Evolutionary conservation across 169 alveolate genomes (phyloP), one percentile per base, ranked within the genome.

Genomic region (Perkinsus olseni): DNA sequence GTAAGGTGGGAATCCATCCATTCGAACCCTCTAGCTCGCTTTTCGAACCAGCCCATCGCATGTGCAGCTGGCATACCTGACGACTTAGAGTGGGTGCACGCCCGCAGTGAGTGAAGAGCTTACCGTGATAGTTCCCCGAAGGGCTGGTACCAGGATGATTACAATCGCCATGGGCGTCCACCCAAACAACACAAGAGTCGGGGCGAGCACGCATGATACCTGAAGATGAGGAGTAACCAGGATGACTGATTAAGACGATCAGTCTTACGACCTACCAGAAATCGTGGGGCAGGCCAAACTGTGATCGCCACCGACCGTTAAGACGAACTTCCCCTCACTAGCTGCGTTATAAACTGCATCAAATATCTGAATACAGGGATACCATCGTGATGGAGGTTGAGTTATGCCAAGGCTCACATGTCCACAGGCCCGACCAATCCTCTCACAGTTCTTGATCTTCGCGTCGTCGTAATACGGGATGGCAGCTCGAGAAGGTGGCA

Each of bases 301-400:
- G 93, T 91, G 93, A 36, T 91, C 93, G 21, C 93, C 93, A 24
- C 93, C 93, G n/a, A 91, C 93, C 8, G 93, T 91, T 4, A 91
- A 62, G 28, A 62, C 82, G 34, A 62, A 62, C 82, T 62, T 62
- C 82, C 82, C 82, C 34, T 62, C 82, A 24, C 8, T 62, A 24
- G 82, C 82, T 24, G 82, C 82, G 34, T 62, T 62, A 62, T 62
- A 62, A 0, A 62, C 82, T 21, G 82, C 82, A 62, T 62, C 34
- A 62, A 62, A 62, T 28, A 62, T 28, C 82, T 62, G 34, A 62
- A 6, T 6, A 8, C 34, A 62, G 8, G 8, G 31, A 3, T 24
- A 13, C 82, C 17, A 62, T 62, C 1, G 34, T 62, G 17, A 62
- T 62, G 17, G 17, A 4, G 34, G 3, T 3, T 6, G 50, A 40